Evolutionary conservation across 371 early-diverging fungal species (phyloP).

Genomic region (Capillidium rhysosporum): DNA sequence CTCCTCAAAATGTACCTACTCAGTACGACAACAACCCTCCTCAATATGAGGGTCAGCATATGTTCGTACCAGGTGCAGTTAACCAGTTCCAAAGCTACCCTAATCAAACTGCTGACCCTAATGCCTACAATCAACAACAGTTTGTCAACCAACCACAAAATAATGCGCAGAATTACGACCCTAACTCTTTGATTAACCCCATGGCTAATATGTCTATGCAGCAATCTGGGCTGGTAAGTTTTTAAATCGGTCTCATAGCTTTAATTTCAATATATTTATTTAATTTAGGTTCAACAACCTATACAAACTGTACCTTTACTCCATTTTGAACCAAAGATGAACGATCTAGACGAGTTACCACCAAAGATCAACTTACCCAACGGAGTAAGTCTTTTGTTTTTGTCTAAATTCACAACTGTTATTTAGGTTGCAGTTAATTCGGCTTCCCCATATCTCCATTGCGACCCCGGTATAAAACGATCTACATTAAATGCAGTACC

Average conservation of each 20-base stretch:
- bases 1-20: no score
- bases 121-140: neutral
- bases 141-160: neutral
- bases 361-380: conserved; percentile 35
- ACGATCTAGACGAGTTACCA: conserved; percentile 25
- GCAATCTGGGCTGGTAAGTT: neutral
- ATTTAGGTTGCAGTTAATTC: conserved; percentile 34
- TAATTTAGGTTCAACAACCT: conserved; percentile 9
- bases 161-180: neutral
- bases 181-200: neutral
- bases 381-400: conserved; percentile 15
- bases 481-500: conserved; percentile 82
- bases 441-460: conserved; percentile 37
- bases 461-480: conserved; percentile 60
- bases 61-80: neutral
- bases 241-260: neutral
- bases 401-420: neutral
- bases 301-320: conserved; percentile 22
- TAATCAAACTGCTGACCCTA: conserved; percentile 1
- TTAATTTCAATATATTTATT: neutral
- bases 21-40: neutral
- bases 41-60: neutral
- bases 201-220: conserved; percentile 3
- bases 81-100: neutral
- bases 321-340: conserved; percentile 31